Evolutionary conservation across 768 basidiomycete species (phyloP).

Genomic region (Rhodocollybia butyracea): DNA sequence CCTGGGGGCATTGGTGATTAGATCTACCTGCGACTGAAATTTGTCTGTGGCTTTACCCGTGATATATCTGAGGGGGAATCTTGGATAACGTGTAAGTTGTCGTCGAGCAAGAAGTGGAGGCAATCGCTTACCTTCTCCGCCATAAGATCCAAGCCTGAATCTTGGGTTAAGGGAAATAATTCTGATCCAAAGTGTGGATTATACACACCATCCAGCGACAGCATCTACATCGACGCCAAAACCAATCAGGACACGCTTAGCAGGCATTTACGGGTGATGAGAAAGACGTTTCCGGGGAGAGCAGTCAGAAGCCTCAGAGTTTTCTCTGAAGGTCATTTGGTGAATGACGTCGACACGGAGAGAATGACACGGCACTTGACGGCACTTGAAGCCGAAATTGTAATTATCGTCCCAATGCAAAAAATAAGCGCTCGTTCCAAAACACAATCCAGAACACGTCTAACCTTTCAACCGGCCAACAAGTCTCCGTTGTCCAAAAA

Average conservation of each 20-base stretch:
- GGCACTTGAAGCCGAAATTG: no score
- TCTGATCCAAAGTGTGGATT: background rate
- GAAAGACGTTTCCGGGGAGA: background rate
- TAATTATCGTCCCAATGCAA: no score
- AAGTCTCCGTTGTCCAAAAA: no score
- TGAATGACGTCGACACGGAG: no score
- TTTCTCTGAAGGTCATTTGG: background rate
- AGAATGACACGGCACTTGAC: no score
- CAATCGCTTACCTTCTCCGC: conserved; percentile 45
- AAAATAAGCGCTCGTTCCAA: no score
- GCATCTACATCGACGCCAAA: conserved; percentile 78
- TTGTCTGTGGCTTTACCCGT: conserved; percentile 31
- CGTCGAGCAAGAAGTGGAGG: no score
- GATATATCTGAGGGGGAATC: conserved; percentile 70
- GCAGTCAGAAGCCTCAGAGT: background rate
- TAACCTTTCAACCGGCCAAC: no score
- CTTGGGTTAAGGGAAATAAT: background rate
- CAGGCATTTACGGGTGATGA: conserved; percentile 10
- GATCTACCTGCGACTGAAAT: background rate
- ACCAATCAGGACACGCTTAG: conserved; percentile 47
- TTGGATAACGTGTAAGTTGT: background rate
- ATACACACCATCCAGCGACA: conserved; percentile 56
- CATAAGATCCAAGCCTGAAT: conserved; percentile 66
- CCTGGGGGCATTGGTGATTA: conserved; percentile 24
- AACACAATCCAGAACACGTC: no score